Percentiles rank a stretch among this genome's conserved stretches.
phyloP scores from a whole-genome alignment of 176 grass and related monocot species.

The Oryza brachyantha region DNA sequence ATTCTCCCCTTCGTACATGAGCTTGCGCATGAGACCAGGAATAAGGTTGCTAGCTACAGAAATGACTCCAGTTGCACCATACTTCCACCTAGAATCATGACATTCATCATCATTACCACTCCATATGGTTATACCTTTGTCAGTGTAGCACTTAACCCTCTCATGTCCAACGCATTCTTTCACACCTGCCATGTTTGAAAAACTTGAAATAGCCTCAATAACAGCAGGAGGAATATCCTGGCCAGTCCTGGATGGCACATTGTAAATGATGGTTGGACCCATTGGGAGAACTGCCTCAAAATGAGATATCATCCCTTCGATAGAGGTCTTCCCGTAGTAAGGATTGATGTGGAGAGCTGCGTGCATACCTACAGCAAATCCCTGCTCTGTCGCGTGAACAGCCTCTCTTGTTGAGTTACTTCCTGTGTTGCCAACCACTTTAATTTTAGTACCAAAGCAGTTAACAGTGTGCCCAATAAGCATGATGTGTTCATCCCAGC shows the following conservation, averaged over 20 bases:
- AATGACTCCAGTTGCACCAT: constrained; percentile 68
- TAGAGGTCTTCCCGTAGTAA: constrained; percentile 90
- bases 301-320: constrained; percentile 67
- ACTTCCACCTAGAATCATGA: constrained; percentile 76
- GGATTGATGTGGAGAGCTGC: constrained; percentile 95
- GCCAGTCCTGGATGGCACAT: constrained; percentile 68
- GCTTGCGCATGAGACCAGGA: constrained; percentile 61
- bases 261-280: constrained; percentile 88
- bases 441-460: constrained; percentile 87
- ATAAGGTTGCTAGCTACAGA: constrained; percentile 86
- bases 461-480: constrained; percentile 94
- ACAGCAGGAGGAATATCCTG: constrained; percentile 78
- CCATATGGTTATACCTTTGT: constrained; percentile 73
- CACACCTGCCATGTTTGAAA: constrained; percentile 75
- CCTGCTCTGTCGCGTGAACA: constrained; percentile 83
- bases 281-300: constrained; percentile 70
- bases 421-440: constrained; percentile 93
- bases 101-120: constrained; percentile 73
- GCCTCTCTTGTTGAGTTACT: constrained; percentile 95
- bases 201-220: constrained; percentile 49
- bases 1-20: constrained; percentile 74
- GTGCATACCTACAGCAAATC: constrained; percentile 89
- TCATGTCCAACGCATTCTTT: constrained; percentile 84
- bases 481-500: constrained; percentile 99
- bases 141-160: constrained; percentile 58